Conservation (phyloP, 345 rosid genomes). For the Eucalyptus erythrocorys region DNA sequence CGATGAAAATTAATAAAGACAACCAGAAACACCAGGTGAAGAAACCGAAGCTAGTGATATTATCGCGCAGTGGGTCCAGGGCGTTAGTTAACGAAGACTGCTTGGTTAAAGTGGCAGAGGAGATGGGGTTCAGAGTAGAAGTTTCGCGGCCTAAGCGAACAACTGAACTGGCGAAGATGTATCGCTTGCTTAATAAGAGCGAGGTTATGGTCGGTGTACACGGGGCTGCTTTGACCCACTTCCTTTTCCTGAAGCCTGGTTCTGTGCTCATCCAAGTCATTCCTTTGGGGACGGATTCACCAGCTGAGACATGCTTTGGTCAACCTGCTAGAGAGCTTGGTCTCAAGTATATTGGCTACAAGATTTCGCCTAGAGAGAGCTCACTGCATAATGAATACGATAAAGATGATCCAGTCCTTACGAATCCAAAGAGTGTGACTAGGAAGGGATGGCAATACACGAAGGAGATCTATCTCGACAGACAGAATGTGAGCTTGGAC, state of each 20-base stretch:
- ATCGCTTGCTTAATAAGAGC: conserved; percentile 39
- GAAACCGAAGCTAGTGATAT: conserved; percentile 51
- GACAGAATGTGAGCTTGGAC: conserved; percentile 51
- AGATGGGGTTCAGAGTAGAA: conserved; percentile 48
- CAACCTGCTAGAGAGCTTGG: conserved; percentile 74
- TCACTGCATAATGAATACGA: conserved; percentile 47
- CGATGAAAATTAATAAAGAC: neutral
- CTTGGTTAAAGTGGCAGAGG: conserved; percentile 44
- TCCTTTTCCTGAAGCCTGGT: conserved; percentile 63
- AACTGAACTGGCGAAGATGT: conserved; percentile 60
- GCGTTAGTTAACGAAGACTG: conserved; percentile 46
- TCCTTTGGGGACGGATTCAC: conserved; percentile 77
- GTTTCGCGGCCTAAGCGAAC: conserved; percentile 36
- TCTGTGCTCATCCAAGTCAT: conserved; percentile 62
- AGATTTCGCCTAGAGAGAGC: conserved; percentile 51
- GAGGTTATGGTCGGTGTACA: conserved; percentile 81
- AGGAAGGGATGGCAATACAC: conserved; percentile 74
- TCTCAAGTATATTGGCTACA: conserved; percentile 49
- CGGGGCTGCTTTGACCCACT: conserved; percentile 91
- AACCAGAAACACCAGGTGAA: neutral
- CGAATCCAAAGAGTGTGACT: conserved; percentile 44
- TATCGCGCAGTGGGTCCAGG: conserved; percentile 62
- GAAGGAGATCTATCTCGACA: conserved; percentile 54
- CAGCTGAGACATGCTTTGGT: conserved; percentile 68
- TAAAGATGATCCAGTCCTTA: conserved; percentile 44